A percentile compares a stretch with the other conserved stretches of the same genome.
phyloP scores from a whole-genome alignment of 2,329 filamentous ascomycete species.

The Fusarium chlamydosporum region DNA sequence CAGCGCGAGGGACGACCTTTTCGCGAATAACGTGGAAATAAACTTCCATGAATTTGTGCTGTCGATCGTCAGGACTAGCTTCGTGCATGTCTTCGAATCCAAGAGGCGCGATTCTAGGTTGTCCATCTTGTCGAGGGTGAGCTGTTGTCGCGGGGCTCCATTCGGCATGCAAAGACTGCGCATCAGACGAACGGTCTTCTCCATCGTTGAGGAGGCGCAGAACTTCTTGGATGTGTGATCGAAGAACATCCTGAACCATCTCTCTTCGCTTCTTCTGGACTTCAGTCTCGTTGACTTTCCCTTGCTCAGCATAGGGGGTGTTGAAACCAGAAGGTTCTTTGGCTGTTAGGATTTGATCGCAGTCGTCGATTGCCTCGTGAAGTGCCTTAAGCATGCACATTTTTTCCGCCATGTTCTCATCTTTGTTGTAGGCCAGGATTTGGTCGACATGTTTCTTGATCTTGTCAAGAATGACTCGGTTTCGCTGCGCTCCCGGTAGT shows the following conservation, averaged over 20 bases:
- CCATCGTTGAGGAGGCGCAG: slow-evolving; percentile 61
- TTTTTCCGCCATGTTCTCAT: slow-evolving; percentile 45
- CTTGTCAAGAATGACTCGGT: slow-evolving; percentile 41
- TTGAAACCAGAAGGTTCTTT: slow-evolving; percentile 41
- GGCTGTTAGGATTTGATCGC: slow-evolving; percentile 61
- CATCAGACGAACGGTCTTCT: slow-evolving; percentile 52
- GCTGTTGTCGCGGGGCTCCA: slow-evolving; percentile 37
- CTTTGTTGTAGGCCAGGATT: slow-evolving; percentile 46
- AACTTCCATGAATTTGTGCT: slow-evolving; percentile 65
- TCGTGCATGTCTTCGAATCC: slow-evolving; percentile 63
- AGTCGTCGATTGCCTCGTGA: slow-evolving; percentile 58
- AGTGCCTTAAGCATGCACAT: slow-evolving; percentile 58
- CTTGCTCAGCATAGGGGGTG: slow-evolving; percentile 26
- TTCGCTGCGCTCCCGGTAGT: slow-evolving; percentile 39
- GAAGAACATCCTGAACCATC: slow-evolving; percentile 62
- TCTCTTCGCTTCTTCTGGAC: slow-evolving; percentile 51
- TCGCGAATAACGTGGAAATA: slow-evolving; percentile 64
- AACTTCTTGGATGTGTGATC: slow-evolving; percentile 65
- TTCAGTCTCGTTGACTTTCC: slow-evolving; percentile 26
- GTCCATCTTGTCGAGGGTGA: slow-evolving; percentile 17
- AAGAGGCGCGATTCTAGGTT: slow-evolving; percentile 32
- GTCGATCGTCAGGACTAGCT: slow-evolving; percentile 64
- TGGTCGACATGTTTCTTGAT: slow-evolving; percentile 49
- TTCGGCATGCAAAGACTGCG: slow-evolving; percentile 42
- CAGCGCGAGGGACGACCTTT: slow-evolving; percentile 57